Evolutionary conservation across 2,329 filamentous ascomycete genomes (phyloP).

Genomic region (Bipolaris zeicola): DNA sequence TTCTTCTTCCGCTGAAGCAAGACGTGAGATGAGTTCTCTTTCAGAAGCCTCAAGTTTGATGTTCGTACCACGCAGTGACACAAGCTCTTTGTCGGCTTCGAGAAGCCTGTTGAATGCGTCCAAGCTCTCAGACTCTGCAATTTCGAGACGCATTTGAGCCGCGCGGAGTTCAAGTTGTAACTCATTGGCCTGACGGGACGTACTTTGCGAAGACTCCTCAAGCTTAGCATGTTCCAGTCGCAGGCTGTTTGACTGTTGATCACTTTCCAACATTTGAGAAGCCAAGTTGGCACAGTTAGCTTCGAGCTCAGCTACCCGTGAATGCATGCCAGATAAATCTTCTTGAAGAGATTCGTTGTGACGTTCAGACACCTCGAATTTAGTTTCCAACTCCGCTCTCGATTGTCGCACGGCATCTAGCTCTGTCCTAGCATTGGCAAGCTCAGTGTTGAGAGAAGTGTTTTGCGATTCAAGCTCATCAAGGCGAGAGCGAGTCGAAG

Average conservation of each 20-base stretch:
- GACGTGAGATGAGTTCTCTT: conserved; percentile 32
- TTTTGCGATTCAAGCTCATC: conserved; percentile 13
- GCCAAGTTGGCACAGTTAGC: conserved; percentile 25
- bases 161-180: conserved; percentile 29
- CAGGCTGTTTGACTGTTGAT: conserved; percentile 21
- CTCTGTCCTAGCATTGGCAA: conserved; percentile 10
- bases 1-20: conserved; percentile 42
- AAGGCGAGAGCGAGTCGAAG: conserved; percentile 13
- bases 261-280: conserved; percentile 21
- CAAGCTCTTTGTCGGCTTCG: conserved; percentile 38
- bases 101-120: conserved; percentile 20
- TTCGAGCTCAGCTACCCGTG: conserved; percentile 22
- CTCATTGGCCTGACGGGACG: conserved; percentile 10
- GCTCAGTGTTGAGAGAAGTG: conserved; percentile 8
- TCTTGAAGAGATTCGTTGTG: conserved; percentile 19
- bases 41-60: conserved; percentile 36
- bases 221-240: conserved; percentile 17
- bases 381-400: conserved; percentile 18
- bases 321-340: conserved; percentile 23
- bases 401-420: conserved; percentile 18
- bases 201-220: conserved; percentile 12
- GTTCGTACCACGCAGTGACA: conserved; percentile 33
- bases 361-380: conserved; percentile 14
- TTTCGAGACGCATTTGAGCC: conserved; percentile 29
- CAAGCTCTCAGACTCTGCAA: conserved; percentile 31